phyloP scores from a whole-genome alignment of 2,329 filamentous ascomycete genomes.

The Endothia cerciana region DNA sequence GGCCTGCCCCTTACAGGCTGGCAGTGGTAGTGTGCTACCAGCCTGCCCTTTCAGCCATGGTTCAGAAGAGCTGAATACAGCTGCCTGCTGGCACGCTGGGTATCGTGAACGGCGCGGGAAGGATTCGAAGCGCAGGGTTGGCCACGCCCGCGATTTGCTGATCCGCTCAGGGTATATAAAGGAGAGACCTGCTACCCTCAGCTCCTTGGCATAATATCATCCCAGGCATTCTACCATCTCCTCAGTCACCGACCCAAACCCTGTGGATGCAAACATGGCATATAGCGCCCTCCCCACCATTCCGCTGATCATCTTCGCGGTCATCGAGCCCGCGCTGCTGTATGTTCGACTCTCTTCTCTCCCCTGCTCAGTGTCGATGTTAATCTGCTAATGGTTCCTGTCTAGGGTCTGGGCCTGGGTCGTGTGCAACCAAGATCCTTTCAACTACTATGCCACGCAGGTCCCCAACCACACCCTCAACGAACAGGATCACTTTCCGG shows the following conservation, averaged over 20 bases:
- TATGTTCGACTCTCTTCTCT: not conserved
- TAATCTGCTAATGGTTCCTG: not conserved
- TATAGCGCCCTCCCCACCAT: conserved; percentile 17
- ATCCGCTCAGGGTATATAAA: not conserved
- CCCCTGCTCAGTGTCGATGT: not conserved
- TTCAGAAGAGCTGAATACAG: not conserved
- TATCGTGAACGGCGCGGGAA: not conserved
- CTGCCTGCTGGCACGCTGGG: not conserved
- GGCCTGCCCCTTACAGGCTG: too few species aligned
- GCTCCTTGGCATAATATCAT: not conserved
- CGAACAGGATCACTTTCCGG: conserved; percentile 25
- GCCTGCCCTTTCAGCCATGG: too few species aligned
- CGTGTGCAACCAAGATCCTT: conserved; percentile 33
- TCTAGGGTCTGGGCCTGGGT: conserved; percentile 31
- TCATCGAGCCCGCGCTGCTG: conserved; percentile 14
- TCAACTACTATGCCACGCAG: conserved; percentile 36
- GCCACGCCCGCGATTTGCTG: too few species aligned
- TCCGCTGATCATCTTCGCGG: conserved; percentile 19
- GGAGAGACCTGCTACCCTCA: not conserved
- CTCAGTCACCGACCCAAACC: not conserved
- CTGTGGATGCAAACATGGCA: conserved; percentile 1
- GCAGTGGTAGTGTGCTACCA: too few species aligned
- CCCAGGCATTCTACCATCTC: not conserved
- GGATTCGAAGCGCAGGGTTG: not conserved
- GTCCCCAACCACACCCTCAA: conserved; percentile 31